A percentile compares a stretch with the other conserved stretches of the same genome.
These are phyloP conservation scores for Dactylellina sp. DNA, from an alignment of 2,329 filamentous ascomycete species.

Conservation along the genomic window DNA sequence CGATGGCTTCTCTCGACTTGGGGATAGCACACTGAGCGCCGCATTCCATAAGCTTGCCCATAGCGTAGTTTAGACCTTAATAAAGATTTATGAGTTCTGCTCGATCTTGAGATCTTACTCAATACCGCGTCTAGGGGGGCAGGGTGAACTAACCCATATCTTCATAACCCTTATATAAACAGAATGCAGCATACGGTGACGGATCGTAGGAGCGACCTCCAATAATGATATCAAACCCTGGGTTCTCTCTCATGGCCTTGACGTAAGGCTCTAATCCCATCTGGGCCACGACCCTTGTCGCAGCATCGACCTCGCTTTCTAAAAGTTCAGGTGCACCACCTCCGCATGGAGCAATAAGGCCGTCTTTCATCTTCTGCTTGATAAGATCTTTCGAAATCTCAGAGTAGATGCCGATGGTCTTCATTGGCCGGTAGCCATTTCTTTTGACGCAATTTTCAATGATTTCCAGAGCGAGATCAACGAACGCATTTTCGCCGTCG, in stretches of 20 bases:
- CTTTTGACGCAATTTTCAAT: conserved; percentile 63
- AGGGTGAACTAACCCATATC: conserved; percentile 43
- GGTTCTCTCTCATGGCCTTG: conserved; percentile 61
- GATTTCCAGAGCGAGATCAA: conserved; percentile 64
- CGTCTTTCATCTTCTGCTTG: conserved; percentile 60
- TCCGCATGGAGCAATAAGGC: conserved; percentile 64
- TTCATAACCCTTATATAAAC: conserved; percentile 61
- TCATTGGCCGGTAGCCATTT: conserved; percentile 59
- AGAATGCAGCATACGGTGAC: conserved; percentile 64
- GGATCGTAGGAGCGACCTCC: conserved; percentile 66
- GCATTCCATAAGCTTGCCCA: conserved; percentile 71
- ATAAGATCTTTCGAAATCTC: conserved; percentile 63
- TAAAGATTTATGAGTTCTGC: not conserved
- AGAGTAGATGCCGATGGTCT: conserved; percentile 64
- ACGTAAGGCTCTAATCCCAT: conserved; percentile 67
- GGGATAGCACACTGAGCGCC: conserved; percentile 67
- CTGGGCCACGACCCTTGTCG: conserved; percentile 65
- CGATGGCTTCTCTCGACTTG: conserved; percentile 65
- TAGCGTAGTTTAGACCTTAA: conserved; percentile 66
- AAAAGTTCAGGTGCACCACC: conserved; percentile 64
- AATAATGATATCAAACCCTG: conserved; percentile 67
- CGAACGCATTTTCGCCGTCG: conserved; percentile 66
- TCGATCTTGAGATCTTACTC: not conserved
- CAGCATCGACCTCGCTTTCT: conserved; percentile 63
- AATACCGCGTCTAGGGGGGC: not conserved